These are phyloP conservation scores for Ustilago trichophora DNA, from an alignment of 1,284 basidiomycete genomes.

Conservation along the genomic window DNA sequence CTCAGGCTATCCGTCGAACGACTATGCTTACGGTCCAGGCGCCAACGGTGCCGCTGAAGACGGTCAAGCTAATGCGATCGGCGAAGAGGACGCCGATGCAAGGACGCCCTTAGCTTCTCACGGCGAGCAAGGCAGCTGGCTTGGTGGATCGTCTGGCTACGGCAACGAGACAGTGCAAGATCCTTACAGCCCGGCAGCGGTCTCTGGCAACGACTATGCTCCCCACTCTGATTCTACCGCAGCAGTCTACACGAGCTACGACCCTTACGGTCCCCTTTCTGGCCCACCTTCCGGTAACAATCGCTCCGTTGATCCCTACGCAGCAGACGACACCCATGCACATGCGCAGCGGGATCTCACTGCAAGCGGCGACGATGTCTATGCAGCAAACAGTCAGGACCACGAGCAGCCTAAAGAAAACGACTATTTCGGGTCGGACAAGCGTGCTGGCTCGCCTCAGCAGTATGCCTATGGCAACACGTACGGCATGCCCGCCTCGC, in stretches of 20 bases:
- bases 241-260: constrained; percentile 7
- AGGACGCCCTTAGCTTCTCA: constrained; percentile 24
- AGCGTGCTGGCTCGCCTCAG: constrained; percentile 21
- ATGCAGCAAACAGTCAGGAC: neutral
- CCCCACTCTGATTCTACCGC: neutral
- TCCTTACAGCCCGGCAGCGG: constrained; percentile 13
- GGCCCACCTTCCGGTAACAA: constrained; percentile 9
- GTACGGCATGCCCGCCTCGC: constrained; percentile 19
- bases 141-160: constrained; percentile 5
- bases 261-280: constrained; percentile 10
- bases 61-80: neutral
- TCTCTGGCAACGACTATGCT: constrained; percentile 3
- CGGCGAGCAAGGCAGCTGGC: constrained; percentile 21
- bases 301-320: constrained; percentile 8
- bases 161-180: constrained; percentile 7
- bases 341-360: neutral
- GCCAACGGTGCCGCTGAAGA: neutral
- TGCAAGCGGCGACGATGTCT: constrained; percentile 1
- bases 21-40: constrained; percentile 4
- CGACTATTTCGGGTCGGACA: constrained; percentile 18
- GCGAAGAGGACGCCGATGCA: constrained; percentile 21
- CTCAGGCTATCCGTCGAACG: neutral
- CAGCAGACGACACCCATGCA: neutral
- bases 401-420: constrained; percentile 1
- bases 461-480: constrained; percentile 12